Conservation (phyloP, 345 rosid genomes). For the Murraya koenigii region DNA sequence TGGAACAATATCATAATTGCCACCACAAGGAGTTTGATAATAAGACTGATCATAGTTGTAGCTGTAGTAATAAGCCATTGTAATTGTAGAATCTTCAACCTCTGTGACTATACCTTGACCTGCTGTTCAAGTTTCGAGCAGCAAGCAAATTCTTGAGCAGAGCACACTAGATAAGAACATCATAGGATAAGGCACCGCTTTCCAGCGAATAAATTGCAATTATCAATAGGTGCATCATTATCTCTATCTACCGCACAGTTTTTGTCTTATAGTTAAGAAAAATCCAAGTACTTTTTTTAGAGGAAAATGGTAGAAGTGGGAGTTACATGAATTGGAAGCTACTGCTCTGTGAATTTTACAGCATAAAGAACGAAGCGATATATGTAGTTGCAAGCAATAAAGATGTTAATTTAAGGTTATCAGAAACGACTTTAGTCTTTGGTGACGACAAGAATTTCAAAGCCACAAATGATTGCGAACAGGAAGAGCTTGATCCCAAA, state of each 20-base stretch:
- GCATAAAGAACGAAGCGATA: neutral
- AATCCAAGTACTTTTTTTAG: neutral
- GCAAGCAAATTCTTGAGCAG: neutral
- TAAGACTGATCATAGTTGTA: slow-evolving; percentile 8
- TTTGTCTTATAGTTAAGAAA: neutral
- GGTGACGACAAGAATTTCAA: neutral
- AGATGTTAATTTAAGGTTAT: neutral
- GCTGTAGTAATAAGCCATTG: slow-evolving; percentile 27
- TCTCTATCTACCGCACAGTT: slow-evolving; percentile 3
- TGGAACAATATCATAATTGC: slow-evolving; percentile 5
- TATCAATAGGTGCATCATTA: neutral
- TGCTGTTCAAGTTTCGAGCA: neutral
- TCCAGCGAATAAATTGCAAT: neutral
- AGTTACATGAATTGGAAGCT: neutral
- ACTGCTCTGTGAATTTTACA: neutral
- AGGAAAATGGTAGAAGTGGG: neutral
- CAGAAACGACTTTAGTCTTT: neutral
- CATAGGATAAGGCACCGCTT: neutral
- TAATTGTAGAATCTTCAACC: neutral
- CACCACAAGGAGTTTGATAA: neutral
- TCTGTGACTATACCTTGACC: neutral
- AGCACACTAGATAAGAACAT: neutral
- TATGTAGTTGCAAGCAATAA: slow-evolving; percentile 7
- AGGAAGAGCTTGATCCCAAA: neutral
- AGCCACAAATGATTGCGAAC: neutral